Evolutionary conservation across 352 stramenopile species (phyloP).

Genomic region (Globisporangium alternatum): DNA sequence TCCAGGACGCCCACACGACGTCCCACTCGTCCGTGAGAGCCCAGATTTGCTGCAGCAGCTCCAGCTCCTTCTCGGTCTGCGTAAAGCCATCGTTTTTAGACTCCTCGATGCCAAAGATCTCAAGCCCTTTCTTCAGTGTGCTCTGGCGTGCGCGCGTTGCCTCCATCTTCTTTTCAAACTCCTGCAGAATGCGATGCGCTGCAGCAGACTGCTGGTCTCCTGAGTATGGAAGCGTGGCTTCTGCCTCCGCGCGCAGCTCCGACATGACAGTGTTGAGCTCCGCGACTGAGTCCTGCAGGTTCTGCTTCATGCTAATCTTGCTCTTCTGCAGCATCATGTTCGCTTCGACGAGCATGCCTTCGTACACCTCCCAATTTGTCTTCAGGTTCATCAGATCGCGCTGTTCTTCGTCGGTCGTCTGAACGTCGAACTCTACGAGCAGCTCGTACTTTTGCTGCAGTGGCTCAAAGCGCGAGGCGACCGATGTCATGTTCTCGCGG

Average conservation of each 20-base stretch:
- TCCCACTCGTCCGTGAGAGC: slow-evolving; percentile 88
- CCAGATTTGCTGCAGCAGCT: slow-evolving; percentile 91
- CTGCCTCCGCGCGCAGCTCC: slow-evolving; percentile 70
- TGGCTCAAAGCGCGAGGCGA: slow-evolving; percentile 79
- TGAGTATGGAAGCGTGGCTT: slow-evolving; percentile 73
- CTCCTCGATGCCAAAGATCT: slow-evolving; percentile 91
- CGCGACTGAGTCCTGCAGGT: slow-evolving; percentile 89
- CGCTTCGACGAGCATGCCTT: slow-evolving; percentile 78
- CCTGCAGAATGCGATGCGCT: slow-evolving; percentile 61
- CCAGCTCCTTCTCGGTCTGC: slow-evolving; percentile 88
- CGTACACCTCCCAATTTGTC: slow-evolving; percentile 81
- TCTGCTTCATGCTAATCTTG: slow-evolving; percentile 95
- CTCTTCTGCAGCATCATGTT: slow-evolving; percentile 91
- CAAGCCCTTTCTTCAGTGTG: slow-evolving; percentile 85
- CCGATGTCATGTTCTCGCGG: slow-evolving; percentile 69
- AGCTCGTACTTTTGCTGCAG: slow-evolving; percentile 87
- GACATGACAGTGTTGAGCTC: slow-evolving; percentile 86
- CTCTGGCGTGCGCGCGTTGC: slow-evolving; percentile 61
- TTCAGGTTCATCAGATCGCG: slow-evolving; percentile 67
- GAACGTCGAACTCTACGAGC: slow-evolving; percentile 86
- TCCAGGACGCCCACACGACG: slow-evolving; percentile 88
- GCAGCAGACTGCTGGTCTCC: slow-evolving; percentile 51
- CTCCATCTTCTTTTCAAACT: slow-evolving; percentile 91
- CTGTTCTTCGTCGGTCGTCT: slow-evolving; percentile 85
- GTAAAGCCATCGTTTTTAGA: slow-evolving; percentile 83